Base-by-base conservation (phyloP, 2,329 filamentous ascomycete species). In the Sporothrix protearum region DNA sequence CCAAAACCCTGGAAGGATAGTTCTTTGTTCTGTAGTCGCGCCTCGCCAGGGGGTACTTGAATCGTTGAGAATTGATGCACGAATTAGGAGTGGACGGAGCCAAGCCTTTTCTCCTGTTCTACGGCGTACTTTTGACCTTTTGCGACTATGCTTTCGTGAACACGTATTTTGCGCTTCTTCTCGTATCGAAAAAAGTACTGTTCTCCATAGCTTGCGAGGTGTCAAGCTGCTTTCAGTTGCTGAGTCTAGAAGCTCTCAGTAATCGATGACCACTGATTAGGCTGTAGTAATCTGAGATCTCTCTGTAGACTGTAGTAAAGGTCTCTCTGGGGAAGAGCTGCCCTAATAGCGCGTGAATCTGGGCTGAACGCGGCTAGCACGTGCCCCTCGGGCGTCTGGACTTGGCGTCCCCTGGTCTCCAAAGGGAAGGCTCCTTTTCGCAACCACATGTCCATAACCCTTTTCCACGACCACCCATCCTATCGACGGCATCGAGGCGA, bases 291-390 rank as follows among this genome's bases (percentile, higher is more conserved):
- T 16, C 12, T 55, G n/a, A 55, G 53, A 30, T 55, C 53, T 36
- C 33, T 36, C 8, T 36, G 33, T n/a, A 8, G 33, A 4, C 33
- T 36, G 14, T 47, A 16, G 6, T 47, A 4, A 16, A 28, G 49
- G n/a, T 14, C n/a, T 1, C n/a, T 39, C n/a, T 63, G 33, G 36
- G 36, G 36, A 45, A 28, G 22, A n/a, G 45, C 3, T 28, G 36
- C 36, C 59, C 55, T 39, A 59, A 39, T 4, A 59, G 30, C 36
- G 36, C 36, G 59, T 64, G 16, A 12, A 64, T 45, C 59, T 28
- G 59, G 59, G n/a, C 59, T 19, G 59, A 16, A 68, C 49, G 49
- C 47, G 66, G n/a, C 49, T 68, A 30, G 68, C 68, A 69, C 68
- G 68, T 69, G 68, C 68, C 53, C 6, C 6, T 12, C 30, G 16